These are phyloP conservation scores for Tolypocladium guangdongense DNA, from an alignment of 2,329 filamentous ascomycete genomes.

Conservation along the genomic window DNA sequence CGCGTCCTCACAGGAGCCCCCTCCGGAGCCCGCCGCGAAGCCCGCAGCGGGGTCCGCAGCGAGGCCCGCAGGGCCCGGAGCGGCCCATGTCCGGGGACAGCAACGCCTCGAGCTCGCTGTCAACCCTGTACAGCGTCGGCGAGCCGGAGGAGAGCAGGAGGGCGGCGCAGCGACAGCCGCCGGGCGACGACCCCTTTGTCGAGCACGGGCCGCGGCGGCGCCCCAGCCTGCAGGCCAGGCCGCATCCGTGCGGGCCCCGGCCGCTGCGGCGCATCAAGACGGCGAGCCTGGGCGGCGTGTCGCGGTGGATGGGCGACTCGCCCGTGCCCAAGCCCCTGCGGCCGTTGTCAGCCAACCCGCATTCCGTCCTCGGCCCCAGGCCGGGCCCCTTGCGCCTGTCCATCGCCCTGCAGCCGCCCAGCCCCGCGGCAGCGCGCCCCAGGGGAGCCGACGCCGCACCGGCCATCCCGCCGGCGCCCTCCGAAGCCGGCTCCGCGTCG, in stretches of 20 bases:
- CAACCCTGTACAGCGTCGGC: conserved; percentile 45
- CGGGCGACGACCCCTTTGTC: conserved; percentile 21
- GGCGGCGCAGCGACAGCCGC: neutral
- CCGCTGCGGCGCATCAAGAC: conserved; percentile 10
- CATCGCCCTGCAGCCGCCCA: conserved; percentile 4
- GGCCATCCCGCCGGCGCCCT: conserved; percentile 3
- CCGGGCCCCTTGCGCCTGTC: neutral
- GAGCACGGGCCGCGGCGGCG: conserved; percentile 6
- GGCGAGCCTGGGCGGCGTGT: conserved; percentile 9
- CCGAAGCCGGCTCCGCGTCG: conserved; percentile 14
- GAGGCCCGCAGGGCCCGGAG: conserved; percentile 6
- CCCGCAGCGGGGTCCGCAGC: conserved; percentile 8
- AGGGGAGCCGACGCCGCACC: conserved; percentile 3
- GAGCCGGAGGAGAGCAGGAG: conserved; percentile 28
- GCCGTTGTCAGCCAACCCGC: conserved; percentile 12
- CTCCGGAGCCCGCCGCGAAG: conserved; percentile 5
- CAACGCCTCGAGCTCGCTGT: conserved; percentile 40
- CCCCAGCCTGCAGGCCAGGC: conserved; percentile 1
- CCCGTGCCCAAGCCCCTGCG: conserved; percentile 6
- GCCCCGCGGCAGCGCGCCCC: conserved; percentile 6
- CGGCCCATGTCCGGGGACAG: conserved; percentile 27
- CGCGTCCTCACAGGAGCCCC: conserved; percentile 3
- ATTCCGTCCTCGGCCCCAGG: conserved; percentile 1
- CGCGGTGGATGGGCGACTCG: neutral
- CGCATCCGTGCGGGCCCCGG: conserved; percentile 5